Evolutionary conservation across 108 stramenopile genomes (phyloP).

Genomic region (Parmales sp.): DNA sequence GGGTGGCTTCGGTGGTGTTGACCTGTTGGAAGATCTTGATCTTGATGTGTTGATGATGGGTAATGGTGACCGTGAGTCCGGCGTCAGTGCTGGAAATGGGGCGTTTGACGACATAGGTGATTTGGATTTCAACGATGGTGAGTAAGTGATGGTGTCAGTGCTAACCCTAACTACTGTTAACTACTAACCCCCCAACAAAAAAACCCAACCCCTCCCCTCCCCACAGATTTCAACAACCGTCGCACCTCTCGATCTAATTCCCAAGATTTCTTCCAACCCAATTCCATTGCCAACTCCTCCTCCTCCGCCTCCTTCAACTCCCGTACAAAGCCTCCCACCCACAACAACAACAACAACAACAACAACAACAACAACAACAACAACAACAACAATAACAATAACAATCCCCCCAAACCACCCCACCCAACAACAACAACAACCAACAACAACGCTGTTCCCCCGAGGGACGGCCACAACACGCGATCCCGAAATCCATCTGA

Average conservation of each 20-base stretch:
- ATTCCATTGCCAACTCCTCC: background rate
- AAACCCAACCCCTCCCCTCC: background rate
- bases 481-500: too few relatives aligned
- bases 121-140: conserved; percentile 57
- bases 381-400: too few relatives aligned
- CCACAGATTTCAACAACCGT: background rate
- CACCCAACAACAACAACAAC: too few relatives aligned
- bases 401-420: too few relatives aligned
- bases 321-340: too few relatives aligned
- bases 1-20: conserved; percentile 57
- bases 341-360: too few relatives aligned
- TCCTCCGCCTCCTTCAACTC: too few relatives aligned
- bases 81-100: background rate
- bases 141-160: conserved; percentile 13
- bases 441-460: too few relatives aligned
- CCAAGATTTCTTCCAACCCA: background rate
- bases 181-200: conserved; percentile 8
- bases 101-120: conserved; percentile 61
- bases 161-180: background rate
- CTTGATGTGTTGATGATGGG: conserved; percentile 70
- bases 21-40: conserved; percentile 72
- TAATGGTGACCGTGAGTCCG: conserved; percentile 17
- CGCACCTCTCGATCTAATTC: background rate
- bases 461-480: too few relatives aligned
- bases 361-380: too few relatives aligned